phyloP scores from a whole-genome alignment of 805 yeast genomes.

The Wickerhamomyces chaumierensis region DNA sequence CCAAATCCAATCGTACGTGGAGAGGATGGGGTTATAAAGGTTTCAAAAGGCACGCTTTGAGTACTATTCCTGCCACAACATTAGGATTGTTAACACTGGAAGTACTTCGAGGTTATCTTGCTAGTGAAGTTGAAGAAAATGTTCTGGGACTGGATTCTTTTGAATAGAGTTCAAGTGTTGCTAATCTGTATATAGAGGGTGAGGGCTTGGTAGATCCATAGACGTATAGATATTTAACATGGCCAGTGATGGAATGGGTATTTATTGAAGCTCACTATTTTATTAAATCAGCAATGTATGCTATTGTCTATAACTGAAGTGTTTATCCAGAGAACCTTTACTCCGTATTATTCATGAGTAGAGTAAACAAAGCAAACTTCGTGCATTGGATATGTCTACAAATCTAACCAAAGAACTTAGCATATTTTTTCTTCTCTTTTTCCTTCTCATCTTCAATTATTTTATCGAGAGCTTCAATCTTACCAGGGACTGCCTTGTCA shows the following conservation, averaged over 20 bases:
- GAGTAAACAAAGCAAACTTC: no score
- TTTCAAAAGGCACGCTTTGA: constrained; percentile 55
- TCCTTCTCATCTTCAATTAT: constrained; percentile 31
- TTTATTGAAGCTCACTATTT: no score
- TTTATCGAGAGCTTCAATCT: constrained; percentile 29
- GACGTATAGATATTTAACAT: no score
- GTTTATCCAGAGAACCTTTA: no score
- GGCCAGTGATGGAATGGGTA: no score
- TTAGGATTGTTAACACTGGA: constrained; percentile 80
- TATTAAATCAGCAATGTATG: no score
- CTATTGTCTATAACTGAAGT: no score
- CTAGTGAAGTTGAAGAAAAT: constrained; percentile 11
- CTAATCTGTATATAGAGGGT: neutral
- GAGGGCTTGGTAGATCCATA: neutral
- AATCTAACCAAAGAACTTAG: constrained; percentile 43
- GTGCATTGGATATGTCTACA: no score
- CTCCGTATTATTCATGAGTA: no score
- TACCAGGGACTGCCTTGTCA: constrained; percentile 38
- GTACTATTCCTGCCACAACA: constrained; percentile 81
- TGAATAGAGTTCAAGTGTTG: neutral
- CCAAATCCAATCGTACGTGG: constrained; percentile 46
- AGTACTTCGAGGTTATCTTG: constrained; percentile 45
- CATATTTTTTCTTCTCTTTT: constrained; percentile 40
- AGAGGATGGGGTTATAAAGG: constrained; percentile 69
- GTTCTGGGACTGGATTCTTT: neutral